Percentiles rank a stretch among this genome's conserved stretches.
Conservation (phyloP, 225 moss, liverwort and hornwort species). For the Physcomitrium patens region DNA sequence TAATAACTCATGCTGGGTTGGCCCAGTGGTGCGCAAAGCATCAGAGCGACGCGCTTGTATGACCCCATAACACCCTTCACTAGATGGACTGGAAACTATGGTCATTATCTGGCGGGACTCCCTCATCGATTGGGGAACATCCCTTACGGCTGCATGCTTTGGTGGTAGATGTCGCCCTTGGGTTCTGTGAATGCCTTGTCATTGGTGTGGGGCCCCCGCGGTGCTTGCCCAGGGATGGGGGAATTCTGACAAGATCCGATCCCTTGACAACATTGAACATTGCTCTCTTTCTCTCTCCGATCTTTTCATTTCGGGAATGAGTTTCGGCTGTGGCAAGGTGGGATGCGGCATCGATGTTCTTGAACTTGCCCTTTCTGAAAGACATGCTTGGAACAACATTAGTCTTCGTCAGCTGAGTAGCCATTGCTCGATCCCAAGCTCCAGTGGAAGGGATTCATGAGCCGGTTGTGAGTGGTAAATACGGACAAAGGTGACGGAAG, state of each 20-base stretch:
- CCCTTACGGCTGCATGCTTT: background rate
- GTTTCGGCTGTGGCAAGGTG: background rate
- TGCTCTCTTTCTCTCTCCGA: too few relatives aligned
- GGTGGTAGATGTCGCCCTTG: background rate
- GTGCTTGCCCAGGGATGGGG: background rate
- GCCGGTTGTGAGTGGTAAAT: background rate
- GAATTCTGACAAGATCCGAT: background rate
- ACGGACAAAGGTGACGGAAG: background rate
- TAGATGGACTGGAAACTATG: background rate
- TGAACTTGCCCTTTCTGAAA: background rate
- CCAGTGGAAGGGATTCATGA: background rate
- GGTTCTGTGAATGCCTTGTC: background rate
- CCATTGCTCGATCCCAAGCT: background rate
- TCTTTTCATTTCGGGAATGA: too few relatives aligned
- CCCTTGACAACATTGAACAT: conserved; percentile 10
- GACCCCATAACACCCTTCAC: too few relatives aligned
- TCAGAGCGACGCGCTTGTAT: too few relatives aligned
- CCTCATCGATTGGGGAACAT: background rate
- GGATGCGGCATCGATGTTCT: background rate
- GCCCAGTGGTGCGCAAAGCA: too few relatives aligned
- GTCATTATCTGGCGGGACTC: background rate
- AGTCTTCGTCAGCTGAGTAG: background rate
- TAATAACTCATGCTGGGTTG: too few relatives aligned
- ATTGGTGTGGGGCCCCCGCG: conserved; percentile 1
- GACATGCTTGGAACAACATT: background rate